Percentiles rank a stretch among this genome's conserved stretches.
Conservation (phyloP, 2,329 filamentous ascomycete species). For the Sporothrix protearum region DNA sequence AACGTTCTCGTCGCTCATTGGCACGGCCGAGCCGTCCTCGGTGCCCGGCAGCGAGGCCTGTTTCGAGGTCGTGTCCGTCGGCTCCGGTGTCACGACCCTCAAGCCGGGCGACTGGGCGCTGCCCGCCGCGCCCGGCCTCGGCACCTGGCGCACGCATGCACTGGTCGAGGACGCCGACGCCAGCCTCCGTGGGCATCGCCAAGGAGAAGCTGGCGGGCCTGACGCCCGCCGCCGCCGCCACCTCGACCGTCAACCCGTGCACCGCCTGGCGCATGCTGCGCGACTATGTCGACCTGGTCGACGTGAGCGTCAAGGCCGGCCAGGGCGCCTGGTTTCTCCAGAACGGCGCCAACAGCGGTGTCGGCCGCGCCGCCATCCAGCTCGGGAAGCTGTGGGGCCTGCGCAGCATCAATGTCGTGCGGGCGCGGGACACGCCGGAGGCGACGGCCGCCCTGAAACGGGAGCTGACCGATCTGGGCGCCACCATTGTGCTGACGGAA, state of each 20-base stretch:
- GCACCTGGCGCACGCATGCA: slow-evolving; percentile 93
- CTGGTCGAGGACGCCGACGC: slow-evolving; percentile 53
- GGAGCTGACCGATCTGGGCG: slow-evolving; percentile 54
- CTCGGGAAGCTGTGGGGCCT: slow-evolving; percentile 81
- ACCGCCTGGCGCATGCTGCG: slow-evolving; percentile 91
- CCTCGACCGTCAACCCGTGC: slow-evolving; percentile 87
- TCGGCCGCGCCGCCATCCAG: slow-evolving; percentile 88
- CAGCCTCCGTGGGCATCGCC: slow-evolving; percentile 60
- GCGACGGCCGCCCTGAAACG: slow-evolving; percentile 59
- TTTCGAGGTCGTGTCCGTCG: slow-evolving; percentile 76
- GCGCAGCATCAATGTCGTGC: slow-evolving; percentile 84
- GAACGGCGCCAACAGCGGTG: slow-evolving; percentile 92
- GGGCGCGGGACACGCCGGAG: slow-evolving; percentile 62
- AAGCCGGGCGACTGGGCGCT: slow-evolving; percentile 89
- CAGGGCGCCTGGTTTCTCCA: slow-evolving; percentile 94
- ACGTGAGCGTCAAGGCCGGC: slow-evolving; percentile 45
- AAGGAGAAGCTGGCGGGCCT: slow-evolving; percentile 41
- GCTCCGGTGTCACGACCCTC: slow-evolving; percentile 54
- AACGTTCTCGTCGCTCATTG: slow-evolving; percentile 67
- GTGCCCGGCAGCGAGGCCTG: slow-evolving; percentile 89
- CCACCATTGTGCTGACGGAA: slow-evolving; percentile 56
- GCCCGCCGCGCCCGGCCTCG: slow-evolving; percentile 75
- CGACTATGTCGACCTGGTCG: slow-evolving; percentile 61
- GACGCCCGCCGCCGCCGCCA: slow-evolving; percentile 74
- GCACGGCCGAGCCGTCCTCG: slow-evolving; percentile 71